Percentiles rank a stretch among this genome's conserved stretches.
Conservation (phyloP, 2,329 filamentous ascomycete species). For the Fusarium piperis region DNA sequence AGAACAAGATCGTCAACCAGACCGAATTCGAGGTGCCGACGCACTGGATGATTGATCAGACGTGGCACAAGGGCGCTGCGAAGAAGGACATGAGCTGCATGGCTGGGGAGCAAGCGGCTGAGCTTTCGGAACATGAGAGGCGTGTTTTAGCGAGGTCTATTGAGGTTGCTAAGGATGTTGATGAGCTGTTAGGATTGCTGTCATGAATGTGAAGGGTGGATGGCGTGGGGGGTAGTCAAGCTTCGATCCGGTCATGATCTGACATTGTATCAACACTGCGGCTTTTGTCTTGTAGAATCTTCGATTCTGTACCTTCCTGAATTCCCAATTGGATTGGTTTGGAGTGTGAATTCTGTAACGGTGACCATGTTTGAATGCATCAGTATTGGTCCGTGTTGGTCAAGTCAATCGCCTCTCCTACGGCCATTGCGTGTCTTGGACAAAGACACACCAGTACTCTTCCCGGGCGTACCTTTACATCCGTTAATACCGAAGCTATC, state of each 20-base stretch:
- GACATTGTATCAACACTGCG: background rate
- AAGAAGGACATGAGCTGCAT: conserved; percentile 53
- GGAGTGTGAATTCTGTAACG: background rate
- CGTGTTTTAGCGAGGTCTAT: conserved; percentile 16
- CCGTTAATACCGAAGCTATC: background rate
- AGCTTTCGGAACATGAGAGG: conserved; percentile 8
- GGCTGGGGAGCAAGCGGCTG: conserved; percentile 30
- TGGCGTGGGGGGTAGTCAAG: background rate
- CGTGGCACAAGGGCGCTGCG: conserved; percentile 47
- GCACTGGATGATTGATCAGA: conserved; percentile 53
- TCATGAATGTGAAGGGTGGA: background rate
- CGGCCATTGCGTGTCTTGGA: background rate
- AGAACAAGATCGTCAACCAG: conserved; percentile 49
- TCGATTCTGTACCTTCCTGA: background rate
- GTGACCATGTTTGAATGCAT: background rate
- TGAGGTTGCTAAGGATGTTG: conserved; percentile 15
- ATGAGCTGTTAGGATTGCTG: conserved; percentile 11
- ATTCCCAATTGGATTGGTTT: background rate
- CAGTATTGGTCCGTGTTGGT: background rate
- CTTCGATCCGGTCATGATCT: background rate
- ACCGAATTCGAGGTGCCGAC: conserved; percentile 48
- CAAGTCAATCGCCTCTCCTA: background rate
- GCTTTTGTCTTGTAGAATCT: background rate
- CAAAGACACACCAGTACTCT: background rate
- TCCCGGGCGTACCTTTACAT: background rate